Conservation (phyloP, 495 filamentous ascomycete genomes). For the Aspergillus avenaceus region DNA sequence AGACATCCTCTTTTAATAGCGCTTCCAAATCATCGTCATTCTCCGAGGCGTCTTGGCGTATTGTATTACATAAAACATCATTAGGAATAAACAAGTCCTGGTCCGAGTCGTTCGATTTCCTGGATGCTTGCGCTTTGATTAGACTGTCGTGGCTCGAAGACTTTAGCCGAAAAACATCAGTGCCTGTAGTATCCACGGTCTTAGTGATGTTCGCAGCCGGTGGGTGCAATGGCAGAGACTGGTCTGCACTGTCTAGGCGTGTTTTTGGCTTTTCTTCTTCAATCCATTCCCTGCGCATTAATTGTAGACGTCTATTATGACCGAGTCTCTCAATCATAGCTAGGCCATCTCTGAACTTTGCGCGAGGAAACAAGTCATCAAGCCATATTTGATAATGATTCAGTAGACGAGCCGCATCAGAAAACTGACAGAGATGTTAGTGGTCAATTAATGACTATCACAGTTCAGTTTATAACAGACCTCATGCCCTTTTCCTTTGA, state of each 20-base stretch:
- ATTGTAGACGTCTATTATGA: slow-evolving; percentile 70
- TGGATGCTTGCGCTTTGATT: neutral
- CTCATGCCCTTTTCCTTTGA: slow-evolving; percentile 94
- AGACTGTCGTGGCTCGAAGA: neutral
- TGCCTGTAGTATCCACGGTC: neutral
- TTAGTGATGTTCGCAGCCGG: neutral
- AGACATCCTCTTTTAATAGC: slow-evolving; percentile 34
- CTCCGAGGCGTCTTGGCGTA: slow-evolving; percentile 16
- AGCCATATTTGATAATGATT: slow-evolving; percentile 96
- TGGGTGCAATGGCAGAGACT: neutral
- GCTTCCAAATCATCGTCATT: slow-evolving; percentile 38
- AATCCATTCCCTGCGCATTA: slow-evolving; percentile 81
- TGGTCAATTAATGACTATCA: slow-evolving; percentile 64
- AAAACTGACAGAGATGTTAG: slow-evolving; percentile 54
- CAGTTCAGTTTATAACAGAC: slow-evolving; percentile 37
- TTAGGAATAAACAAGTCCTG: slow-evolving; percentile 27
- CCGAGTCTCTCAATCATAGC: slow-evolving; percentile 91
- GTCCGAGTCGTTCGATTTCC: neutral
- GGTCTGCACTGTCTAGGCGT: slow-evolving; percentile 2
- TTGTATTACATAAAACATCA: slow-evolving; percentile 6
- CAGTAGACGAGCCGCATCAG: slow-evolving; percentile 75
- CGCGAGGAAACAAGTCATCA: slow-evolving; percentile 91
- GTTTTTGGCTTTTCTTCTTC: slow-evolving; percentile 54
- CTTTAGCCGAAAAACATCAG: neutral
- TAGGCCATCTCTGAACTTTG: slow-evolving; percentile 87